Evolutionary conservation across 2,329 filamentous ascomycete genomes (phyloP), one percentile per base, ranked within the genome.

Genomic region (Colletotrichum echinochloae): DNA sequence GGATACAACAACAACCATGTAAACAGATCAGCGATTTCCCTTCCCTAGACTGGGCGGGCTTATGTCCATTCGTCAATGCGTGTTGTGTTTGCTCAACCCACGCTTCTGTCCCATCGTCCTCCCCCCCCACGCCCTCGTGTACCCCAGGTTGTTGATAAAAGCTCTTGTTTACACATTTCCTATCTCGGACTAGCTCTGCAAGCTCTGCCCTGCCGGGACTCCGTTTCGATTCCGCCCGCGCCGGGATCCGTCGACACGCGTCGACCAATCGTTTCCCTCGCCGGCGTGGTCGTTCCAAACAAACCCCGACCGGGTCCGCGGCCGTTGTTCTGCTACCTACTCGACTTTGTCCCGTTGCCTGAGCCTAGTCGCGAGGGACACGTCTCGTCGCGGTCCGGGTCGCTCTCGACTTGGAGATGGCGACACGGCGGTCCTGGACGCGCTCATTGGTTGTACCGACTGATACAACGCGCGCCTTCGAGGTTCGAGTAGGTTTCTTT

Each of bases 81-180:
- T 64, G 41, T 61, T 16, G 30, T 66, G 62, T 60, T 66, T 46
- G 46, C 60, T 23, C 26, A 28, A 60, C 16, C n/a, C 7, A 46
- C 44, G 18, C 48, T 51, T 28, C 26, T 7, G 4, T 26, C 48
- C 39, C 12, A 44, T 11, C 0, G 2, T 20, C 41, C 20, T 20
- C 20, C 14, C 37, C 16, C 2, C 30, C 20, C 8, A 8, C 4
- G 30, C 30, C 14, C 18, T 37, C 20, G 1, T 35, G 54, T 37
- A 37, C 54, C 20, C 30, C 60, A 37, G 55, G 59, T 70, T 75
- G 72, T 73, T 67, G 57, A 70, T 63, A 66, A 56, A 60, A 30
- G 37, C 46, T 68, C 65, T 80, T 85, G 83, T 86, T 86, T 86
- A 85, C 82, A 78, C 78, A 77, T 80, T 84, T 75, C 84, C 82